Evolutionary conservation across 2,329 filamentous ascomycete species (phyloP).

Genomic region (Tolypocladium pustulatum): DNA sequence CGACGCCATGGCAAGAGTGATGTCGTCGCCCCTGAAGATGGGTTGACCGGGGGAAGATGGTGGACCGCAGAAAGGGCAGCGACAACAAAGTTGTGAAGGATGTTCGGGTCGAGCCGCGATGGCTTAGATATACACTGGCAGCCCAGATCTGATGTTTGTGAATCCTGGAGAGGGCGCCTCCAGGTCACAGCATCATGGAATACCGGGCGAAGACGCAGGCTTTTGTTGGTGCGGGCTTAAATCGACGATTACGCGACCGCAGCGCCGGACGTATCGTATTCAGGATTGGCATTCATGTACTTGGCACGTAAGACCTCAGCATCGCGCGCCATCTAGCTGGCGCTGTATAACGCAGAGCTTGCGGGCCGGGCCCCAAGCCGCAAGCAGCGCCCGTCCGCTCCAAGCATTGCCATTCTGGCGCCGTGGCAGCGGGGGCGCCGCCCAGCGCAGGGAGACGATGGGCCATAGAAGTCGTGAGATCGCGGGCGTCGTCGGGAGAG

Average conservation of each 20-base stretch:
- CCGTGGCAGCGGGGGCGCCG: background rate
- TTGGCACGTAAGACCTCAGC: background rate
- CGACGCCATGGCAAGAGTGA: constrained; percentile 4
- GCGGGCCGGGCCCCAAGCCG: background rate
- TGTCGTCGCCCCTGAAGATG: background rate
- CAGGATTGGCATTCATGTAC: background rate
- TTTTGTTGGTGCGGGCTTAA: background rate
- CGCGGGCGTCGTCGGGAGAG: background rate
- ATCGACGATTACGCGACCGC: background rate
- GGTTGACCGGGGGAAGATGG: background rate
- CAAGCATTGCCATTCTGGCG: background rate
- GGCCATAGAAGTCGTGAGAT: constrained; percentile 1
- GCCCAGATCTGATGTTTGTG: too few species aligned
- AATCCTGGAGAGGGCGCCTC: background rate
- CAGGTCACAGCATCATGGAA: background rate
- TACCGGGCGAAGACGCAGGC: background rate
- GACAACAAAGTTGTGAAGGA: background rate
- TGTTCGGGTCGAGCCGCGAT: background rate
- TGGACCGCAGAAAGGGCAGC: background rate
- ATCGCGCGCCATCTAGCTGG: background rate
- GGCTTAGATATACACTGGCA: background rate
- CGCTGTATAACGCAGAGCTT: background rate
- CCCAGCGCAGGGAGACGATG: background rate
- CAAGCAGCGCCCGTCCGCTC: background rate
- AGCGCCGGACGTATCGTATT: background rate